phyloP scores from a whole-genome alignment of 2,329 filamentous ascomycete species.

The Lecanicillium sp. region DNA sequence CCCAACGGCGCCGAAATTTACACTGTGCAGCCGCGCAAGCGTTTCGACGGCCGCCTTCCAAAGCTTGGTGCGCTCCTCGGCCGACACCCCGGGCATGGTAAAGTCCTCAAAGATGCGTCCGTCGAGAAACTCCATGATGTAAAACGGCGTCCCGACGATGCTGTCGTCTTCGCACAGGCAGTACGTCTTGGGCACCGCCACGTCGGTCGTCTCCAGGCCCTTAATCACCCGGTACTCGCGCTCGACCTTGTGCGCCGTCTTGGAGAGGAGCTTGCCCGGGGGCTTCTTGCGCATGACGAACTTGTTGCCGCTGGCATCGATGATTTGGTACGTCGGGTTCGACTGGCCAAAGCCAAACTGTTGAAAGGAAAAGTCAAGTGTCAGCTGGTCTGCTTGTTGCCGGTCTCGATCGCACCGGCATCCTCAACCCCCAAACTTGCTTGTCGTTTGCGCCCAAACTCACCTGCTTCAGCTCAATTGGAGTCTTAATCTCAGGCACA shows the following conservation, averaged over 20 bases:
- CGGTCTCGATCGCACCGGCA: no score
- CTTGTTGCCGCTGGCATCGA: constrained; percentile 55
- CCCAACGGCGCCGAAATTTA: constrained; percentile 57
- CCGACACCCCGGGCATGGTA: constrained; percentile 62
- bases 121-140: constrained; percentile 93
- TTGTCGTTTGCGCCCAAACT: constrained; percentile 10
- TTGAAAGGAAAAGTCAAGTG: neutral
- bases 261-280: constrained; percentile 85
- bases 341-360: constrained; percentile 97
- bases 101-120: constrained; percentile 91
- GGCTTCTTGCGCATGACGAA: constrained; percentile 97
- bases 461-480: constrained; percentile 85
- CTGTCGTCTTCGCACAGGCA: constrained; percentile 75
- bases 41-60: constrained; percentile 81
- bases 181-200: constrained; percentile 77
- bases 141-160: constrained; percentile 85
- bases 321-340: constrained; percentile 93
- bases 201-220: constrained; percentile 68
- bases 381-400: neutral
- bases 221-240: constrained; percentile 88
- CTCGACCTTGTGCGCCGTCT: constrained; percentile 93
- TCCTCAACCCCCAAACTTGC: no score
- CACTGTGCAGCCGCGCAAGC: constrained; percentile 75
- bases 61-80: constrained; percentile 65
- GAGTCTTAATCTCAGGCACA: constrained; percentile 77